A percentile compares a stretch with the other conserved stretches of the same genome.
These are phyloP conservation scores for Moelleriella libera DNA, from an alignment of 2,329 filamentous ascomycete genomes.

Conservation along the genomic window DNA sequence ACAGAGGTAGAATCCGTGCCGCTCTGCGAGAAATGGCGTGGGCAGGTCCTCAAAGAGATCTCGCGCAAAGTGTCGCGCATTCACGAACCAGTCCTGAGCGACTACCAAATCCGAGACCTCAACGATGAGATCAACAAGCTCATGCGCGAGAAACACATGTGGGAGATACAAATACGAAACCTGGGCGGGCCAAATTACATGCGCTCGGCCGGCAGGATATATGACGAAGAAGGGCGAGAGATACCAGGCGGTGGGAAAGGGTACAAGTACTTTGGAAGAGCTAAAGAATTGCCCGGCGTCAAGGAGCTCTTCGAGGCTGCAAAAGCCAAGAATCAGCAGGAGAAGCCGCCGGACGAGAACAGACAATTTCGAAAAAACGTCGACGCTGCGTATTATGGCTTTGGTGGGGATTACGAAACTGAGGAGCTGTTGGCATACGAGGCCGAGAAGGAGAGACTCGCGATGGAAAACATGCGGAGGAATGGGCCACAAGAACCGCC, in stretches of 20 bases:
- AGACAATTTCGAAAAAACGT: constrained; percentile 62
- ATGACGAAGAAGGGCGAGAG: constrained; percentile 60
- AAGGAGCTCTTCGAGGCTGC: constrained; percentile 91
- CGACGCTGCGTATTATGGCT: constrained; percentile 92
- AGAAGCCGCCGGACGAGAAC: constrained; percentile 52
- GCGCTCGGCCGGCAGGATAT: constrained; percentile 55
- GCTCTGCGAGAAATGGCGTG: constrained; percentile 92
- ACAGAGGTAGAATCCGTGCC: constrained; percentile 75
- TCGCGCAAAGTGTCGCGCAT: constrained; percentile 93
- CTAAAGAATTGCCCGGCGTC: constrained; percentile 80
- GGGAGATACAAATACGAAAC: constrained; percentile 93
- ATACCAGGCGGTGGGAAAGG: constrained; percentile 69
- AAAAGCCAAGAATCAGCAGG: constrained; percentile 41
- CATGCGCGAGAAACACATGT: constrained; percentile 98
- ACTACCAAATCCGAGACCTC: constrained; percentile 93
- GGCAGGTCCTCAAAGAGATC: constrained; percentile 93
- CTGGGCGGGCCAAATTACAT: constrained; percentile 97
- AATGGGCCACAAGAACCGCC: constrained; percentile 42
- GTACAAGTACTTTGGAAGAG: constrained; percentile 88
- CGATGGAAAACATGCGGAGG: constrained; percentile 51
- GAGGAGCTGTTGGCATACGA: constrained; percentile 70
- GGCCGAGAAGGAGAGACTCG: constrained; percentile 68
- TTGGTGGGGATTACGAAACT: constrained; percentile 85
- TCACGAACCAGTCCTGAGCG: constrained; percentile 79
- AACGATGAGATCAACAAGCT: constrained; percentile 99